phyloP scores from a whole-genome alignment of 768 basidiomycete species.

The Termitomyces sp. region DNA sequence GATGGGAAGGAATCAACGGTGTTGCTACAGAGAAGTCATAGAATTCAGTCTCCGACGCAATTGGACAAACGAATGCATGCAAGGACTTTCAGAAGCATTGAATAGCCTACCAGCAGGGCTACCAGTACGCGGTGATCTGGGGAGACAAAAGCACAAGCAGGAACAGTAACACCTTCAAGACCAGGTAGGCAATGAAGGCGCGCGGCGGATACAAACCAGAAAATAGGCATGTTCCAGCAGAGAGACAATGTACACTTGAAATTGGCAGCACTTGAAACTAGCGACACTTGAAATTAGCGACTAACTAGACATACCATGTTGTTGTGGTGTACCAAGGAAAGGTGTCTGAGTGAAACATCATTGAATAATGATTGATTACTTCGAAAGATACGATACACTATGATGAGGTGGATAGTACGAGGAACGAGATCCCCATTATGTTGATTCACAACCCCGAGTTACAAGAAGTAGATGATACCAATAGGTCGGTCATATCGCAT shows the following conservation, averaged over 20 bases:
- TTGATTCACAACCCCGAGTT: background rate
- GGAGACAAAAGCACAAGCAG: background rate
- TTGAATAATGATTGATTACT: background rate
- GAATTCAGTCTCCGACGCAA: no score
- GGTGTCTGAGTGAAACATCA: background rate
- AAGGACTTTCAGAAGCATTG: background rate
- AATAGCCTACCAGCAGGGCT: no score
- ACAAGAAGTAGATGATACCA: background rate
- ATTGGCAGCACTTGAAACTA: no score
- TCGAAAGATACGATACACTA: background rate
- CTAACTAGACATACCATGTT: background rate
- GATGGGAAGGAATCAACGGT: slow-evolving; percentile 8
- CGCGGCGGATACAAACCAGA: background rate
- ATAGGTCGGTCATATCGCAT: background rate
- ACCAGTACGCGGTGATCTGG: background rate
- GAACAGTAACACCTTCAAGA: background rate
- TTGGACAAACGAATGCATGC: background rate
- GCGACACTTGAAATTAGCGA: background rate
- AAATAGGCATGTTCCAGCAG: background rate
- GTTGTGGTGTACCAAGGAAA: background rate
- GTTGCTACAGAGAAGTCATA: slow-evolving; percentile 1
- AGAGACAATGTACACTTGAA: no score
- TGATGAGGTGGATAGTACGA: background rate
- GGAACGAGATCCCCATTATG: background rate
- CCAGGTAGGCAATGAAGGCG: background rate